phyloP scores from a whole-genome alignment of 2,329 filamentous ascomycete genomes.

The Aureobasidium sp. region DNA sequence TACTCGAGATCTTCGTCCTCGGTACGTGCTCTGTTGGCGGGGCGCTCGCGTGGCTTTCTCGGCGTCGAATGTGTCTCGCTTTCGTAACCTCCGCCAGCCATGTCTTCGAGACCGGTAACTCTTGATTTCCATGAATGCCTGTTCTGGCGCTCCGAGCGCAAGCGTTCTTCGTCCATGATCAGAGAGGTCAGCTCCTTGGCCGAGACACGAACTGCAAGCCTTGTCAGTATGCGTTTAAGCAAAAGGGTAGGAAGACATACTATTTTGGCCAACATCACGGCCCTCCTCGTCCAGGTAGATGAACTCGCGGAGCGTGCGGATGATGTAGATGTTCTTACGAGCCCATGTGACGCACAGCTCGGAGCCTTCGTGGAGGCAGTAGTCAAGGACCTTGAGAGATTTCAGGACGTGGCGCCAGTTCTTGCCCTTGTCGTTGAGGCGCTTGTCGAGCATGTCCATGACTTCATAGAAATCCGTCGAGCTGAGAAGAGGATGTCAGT shows the following conservation, averaged over 20 bases:
- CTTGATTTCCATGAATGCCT: conserved; percentile 95
- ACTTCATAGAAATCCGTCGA: conserved; percentile 98
- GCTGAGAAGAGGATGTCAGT: conserved; percentile 38
- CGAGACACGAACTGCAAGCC: conserved; percentile 72
- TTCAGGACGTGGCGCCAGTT: conserved; percentile 99
- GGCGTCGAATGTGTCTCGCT: conserved; percentile 18
- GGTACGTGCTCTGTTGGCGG: conserved; percentile 28
- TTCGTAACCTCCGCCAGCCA: conserved; percentile 33
- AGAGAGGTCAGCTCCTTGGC: conserved; percentile 92
- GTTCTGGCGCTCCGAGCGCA: conserved; percentile 83
- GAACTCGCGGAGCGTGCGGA: conserved; percentile 96
- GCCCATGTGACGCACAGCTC: conserved; percentile 97
- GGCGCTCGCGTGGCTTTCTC: conserved; percentile 35
- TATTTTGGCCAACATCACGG: conserved; percentile 90
- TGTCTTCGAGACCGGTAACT: conserved; percentile 87
- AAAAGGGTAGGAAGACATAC: conserved; percentile 42
- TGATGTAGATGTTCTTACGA: conserved; percentile 95
- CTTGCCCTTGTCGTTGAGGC: conserved; percentile 97
- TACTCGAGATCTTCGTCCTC: conserved; percentile 85
- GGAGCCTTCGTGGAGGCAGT: conserved; percentile 94
- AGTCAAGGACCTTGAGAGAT: conserved; percentile 94
- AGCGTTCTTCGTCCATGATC: conserved; percentile 84
- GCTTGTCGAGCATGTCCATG: conserved; percentile 99
- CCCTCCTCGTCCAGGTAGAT: conserved; percentile 89
- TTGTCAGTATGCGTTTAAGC: conserved; percentile 22